Percentiles rank a stretch among this genome's conserved stretches.
These are phyloP conservation scores for Gastrolobium villosum DNA, from an alignment of 306 rosid genomes.

Conservation along the genomic window DNA sequence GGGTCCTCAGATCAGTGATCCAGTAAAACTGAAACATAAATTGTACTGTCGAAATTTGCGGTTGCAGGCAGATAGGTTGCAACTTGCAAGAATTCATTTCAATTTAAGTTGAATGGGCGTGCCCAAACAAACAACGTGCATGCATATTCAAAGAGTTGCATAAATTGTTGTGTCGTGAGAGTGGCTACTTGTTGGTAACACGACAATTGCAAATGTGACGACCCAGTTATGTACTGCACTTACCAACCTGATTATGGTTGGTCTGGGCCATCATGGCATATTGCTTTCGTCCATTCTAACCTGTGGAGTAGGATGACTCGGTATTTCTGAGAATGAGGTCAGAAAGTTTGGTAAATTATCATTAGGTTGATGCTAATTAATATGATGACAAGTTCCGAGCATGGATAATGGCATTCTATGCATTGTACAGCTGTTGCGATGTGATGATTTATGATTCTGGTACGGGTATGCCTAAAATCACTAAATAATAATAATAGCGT, in stretches of 20 bases:
- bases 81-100: neutral
- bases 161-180: neutral
- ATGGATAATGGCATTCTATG: neutral
- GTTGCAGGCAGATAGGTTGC: neutral
- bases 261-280: neutral
- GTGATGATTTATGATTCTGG: neutral
- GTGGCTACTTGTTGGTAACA: constrained; percentile 15
- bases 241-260: neutral
- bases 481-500: too few relatives aligned
- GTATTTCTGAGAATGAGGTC: constrained; percentile 17
- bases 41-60: neutral
- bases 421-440: constrained; percentile 40
- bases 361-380: constrained; percentile 34
- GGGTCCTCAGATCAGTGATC: constrained; percentile 14
- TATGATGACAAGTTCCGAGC: constrained; percentile 36
- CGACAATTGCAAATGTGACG: constrained; percentile 36
- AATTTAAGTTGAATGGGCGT: neutral
- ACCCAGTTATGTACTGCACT: constrained; percentile 22
- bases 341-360: constrained; percentile 22
- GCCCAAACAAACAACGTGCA: constrained; percentile 16
- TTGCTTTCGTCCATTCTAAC: constrained; percentile 12
- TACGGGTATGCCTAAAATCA: neutral
- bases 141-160: neutral
- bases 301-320: neutral
- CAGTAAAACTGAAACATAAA: neutral